Percentiles rank a stretch among this genome's conserved stretches.
Evolutionary conservation across 306 rosid species (phyloP).

Genomic region (Cicer arietinum): DNA sequence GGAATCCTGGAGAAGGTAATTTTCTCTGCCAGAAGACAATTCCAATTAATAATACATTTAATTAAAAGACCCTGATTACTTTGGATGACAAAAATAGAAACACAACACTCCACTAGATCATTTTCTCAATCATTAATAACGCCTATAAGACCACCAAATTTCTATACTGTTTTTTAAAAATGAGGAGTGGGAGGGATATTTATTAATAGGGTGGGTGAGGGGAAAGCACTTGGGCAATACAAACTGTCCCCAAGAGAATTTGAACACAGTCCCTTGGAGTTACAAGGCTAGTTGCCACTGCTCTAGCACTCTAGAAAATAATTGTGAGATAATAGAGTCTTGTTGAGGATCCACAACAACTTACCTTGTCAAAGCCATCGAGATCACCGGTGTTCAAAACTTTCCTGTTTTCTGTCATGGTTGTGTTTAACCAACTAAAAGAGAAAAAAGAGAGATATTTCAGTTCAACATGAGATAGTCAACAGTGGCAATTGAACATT

Average conservation of each 20-base stretch:
- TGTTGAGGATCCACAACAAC: slow-evolving; percentile 11
- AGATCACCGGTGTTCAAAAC: slow-evolving; percentile 72
- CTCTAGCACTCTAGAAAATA: not conserved
- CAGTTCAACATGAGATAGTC: slow-evolving; percentile 29
- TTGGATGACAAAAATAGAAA: slow-evolving; percentile 18
- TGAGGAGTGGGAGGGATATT: not conserved
- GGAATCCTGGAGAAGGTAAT: slow-evolving; percentile 95
- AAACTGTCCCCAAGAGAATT: not conserved
- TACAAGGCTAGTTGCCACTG: not conserved
- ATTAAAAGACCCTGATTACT: slow-evolving; percentile 28
- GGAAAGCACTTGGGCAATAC: not conserved
- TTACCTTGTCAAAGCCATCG: slow-evolving; percentile 96
- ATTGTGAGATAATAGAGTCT: slow-evolving; percentile 24
- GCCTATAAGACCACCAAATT: slow-evolving; percentile 7
- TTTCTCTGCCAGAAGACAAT: slow-evolving; percentile 68
- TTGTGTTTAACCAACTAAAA: slow-evolving; percentile 89
- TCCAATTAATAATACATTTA: slow-evolving; percentile 21
- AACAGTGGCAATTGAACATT: slow-evolving; percentile 24
- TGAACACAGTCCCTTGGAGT: not conserved
- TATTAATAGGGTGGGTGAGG: not conserved
- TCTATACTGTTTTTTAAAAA: not conserved
- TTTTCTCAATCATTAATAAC: not conserved
- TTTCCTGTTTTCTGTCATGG: slow-evolving; percentile 92
- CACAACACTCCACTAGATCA: slow-evolving; percentile 21
- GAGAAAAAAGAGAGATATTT: slow-evolving; percentile 43